Conservation (phyloP, 352 stramenopile genomes). For the Globisporangium camurandrum region DNA sequence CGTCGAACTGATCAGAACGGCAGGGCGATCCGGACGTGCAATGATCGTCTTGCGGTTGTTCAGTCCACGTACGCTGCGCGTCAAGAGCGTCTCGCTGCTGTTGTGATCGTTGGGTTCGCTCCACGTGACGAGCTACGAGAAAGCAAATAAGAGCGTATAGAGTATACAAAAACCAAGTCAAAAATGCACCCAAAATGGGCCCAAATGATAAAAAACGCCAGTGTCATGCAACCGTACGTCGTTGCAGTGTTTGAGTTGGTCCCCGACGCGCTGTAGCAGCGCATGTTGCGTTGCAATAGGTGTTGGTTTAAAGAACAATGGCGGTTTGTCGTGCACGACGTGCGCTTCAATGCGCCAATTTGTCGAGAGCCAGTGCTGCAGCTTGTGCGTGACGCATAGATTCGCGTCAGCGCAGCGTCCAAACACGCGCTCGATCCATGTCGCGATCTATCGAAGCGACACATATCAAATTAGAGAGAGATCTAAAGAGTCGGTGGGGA, state of each 20-base stretch:
- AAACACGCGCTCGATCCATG: constrained; percentile 83
- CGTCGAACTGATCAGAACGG: constrained; percentile 91
- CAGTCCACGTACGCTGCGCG: constrained; percentile 22
- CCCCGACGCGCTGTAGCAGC: constrained; percentile 80
- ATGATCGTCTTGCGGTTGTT: constrained; percentile 24
- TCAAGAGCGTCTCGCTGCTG: constrained; percentile 60
- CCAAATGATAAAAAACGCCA: too few species aligned
- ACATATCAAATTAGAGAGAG: not conserved
- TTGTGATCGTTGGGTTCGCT: constrained; percentile 9
- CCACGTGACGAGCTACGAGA: constrained; percentile 33
- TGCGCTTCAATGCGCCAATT: constrained; percentile 87
- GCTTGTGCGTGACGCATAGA: constrained; percentile 95
- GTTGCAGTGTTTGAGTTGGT: constrained; percentile 62
- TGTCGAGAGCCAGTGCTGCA: constrained; percentile 90
- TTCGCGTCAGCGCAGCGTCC: constrained; percentile 90
- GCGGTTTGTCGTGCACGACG: constrained; percentile 94
- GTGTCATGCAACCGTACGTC: too few species aligned
- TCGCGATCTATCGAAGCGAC: constrained; percentile 47
- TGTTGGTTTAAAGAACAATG: constrained; percentile 89
- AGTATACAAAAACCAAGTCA: not conserved
- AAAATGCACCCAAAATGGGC: too few species aligned
- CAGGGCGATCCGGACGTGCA: constrained; percentile 44
- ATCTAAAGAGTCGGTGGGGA: not conserved
- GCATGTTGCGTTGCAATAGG: constrained; percentile 82
- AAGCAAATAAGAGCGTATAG: not conserved